Conservation (phyloP, 345 rosid species). For the Draba incana region DNA sequence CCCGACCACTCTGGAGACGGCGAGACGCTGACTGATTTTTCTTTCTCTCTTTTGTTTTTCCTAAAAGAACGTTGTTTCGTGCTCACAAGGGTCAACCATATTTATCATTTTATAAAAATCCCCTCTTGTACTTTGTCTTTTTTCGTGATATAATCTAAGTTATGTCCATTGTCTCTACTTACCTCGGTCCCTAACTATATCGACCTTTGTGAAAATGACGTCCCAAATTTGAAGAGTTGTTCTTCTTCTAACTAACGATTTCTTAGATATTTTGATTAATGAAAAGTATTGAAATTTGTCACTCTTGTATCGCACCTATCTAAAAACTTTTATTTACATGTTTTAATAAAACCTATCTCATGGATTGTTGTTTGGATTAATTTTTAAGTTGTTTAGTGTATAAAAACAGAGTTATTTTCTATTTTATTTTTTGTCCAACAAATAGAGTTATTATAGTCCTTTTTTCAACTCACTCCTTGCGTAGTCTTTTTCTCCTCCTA, state of each 20-base stretch:
- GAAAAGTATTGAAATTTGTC: not conserved
- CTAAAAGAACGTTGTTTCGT: slow-evolving; percentile 42
- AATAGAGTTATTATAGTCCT: no score
- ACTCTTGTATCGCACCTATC: slow-evolving; percentile 5
- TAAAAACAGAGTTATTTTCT: not conserved
- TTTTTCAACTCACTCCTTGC: no score
- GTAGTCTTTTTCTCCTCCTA: no score
- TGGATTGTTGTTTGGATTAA: not conserved
- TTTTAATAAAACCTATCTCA: no score
- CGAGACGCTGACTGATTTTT: slow-evolving; percentile 32
- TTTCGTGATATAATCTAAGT: slow-evolving; percentile 15
- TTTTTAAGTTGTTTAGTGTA: not conserved
- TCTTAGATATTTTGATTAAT: not conserved
- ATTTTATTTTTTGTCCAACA: no score
- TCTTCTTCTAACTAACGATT: slow-evolving; percentile 18
- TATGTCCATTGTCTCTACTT: slow-evolving; percentile 8
- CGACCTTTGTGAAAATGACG: slow-evolving; percentile 28
- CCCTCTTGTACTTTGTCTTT: slow-evolving; percentile 35
- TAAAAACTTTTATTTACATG: not conserved
- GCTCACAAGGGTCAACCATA: slow-evolving; percentile 40
- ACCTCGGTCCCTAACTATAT: slow-evolving; percentile 22
- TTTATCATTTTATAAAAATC: not conserved
- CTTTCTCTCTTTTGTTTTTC: slow-evolving; percentile 3
- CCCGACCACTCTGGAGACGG: slow-evolving; percentile 42
- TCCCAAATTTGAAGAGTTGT: slow-evolving; percentile 16